These are phyloP conservation scores for Linderina pennispora DNA, from an alignment of 192 early-diverging fungal species.

Conservation along the genomic window DNA sequence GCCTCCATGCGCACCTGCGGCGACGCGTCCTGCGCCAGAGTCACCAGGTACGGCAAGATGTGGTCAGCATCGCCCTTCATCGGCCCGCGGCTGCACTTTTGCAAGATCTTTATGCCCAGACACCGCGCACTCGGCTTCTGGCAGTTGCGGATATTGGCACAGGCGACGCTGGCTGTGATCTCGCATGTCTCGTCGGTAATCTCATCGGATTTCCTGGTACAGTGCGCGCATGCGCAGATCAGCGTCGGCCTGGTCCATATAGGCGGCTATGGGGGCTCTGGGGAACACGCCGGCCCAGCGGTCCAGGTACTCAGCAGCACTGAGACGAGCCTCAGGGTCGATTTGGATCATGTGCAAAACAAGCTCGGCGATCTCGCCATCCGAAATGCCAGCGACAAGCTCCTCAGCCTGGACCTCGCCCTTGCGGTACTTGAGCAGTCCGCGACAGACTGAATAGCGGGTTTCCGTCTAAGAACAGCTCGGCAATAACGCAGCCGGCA, in stretches of 20 bases:
- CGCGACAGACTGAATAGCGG: slow-evolving; percentile 90
- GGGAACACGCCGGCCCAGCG: slow-evolving; percentile 57
- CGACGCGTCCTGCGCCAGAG: slow-evolving; percentile 23
- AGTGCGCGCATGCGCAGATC: slow-evolving; percentile 35
- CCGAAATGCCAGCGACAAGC: slow-evolving; percentile 77
- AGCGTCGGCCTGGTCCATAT: slow-evolving; percentile 29
- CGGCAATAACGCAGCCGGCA: slow-evolving; percentile 85
- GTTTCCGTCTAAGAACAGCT: slow-evolving; percentile 90
- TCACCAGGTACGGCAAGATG: slow-evolving; percentile 35
- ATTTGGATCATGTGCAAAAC: slow-evolving; percentile 86
- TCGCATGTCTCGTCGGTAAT: slow-evolving; percentile 24
- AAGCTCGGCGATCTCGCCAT: slow-evolving; percentile 67
- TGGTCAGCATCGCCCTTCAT: slow-evolving; percentile 34
- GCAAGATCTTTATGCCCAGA: slow-evolving; percentile 34
- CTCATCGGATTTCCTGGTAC: slow-evolving; percentile 12
- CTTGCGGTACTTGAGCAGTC: slow-evolving; percentile 79
- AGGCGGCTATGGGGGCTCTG: slow-evolving; percentile 25
- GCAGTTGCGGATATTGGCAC: slow-evolving; percentile 43
- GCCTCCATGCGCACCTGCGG: slow-evolving; percentile 39
- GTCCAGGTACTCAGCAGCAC: slow-evolving; percentile 70
- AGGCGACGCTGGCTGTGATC: slow-evolving; percentile 31
- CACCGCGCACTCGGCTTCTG: slow-evolving; percentile 22
- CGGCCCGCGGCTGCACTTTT: slow-evolving; percentile 24
- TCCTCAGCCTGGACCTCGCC: slow-evolving; percentile 57
- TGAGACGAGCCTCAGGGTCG: slow-evolving; percentile 64